Base-by-base conservation (phyloP, 2,329 filamentous ascomycete genomes). In the Colletotrichum sp. region DNA sequence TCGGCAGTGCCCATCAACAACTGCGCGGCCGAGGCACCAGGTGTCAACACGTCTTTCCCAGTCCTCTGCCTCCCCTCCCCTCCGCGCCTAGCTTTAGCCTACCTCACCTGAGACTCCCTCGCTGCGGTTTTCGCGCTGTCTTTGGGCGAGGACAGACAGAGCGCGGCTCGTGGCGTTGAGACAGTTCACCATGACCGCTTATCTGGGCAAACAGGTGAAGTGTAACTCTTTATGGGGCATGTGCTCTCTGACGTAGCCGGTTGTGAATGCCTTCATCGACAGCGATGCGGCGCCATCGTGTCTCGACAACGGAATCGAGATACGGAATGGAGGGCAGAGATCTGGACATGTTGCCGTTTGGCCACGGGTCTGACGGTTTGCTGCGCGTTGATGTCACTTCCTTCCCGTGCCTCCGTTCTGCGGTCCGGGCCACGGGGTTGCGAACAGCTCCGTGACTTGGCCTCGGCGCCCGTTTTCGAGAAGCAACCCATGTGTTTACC, bases 311-410 rank as follows among this genome's bases (percentile, higher is more conserved):
- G 27, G 8, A 48, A 73, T 69, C 70, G 73, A 68, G 73, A 75
- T 75, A 64, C 16, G 25, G 55, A 61, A 27, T 32, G 68, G 70
- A 27, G 36, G 30, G 8, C 27, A 12, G 52, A 36, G 27, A 16
- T 39, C 32, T 11, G 66, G 27, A 28, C 39, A 25, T 63, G 64
- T 57, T 44, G 55, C 27, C 30, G 25, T 48, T 57, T 30, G 36
- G 69, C 44, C 44, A 73, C 57, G 34, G 34, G 22, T 61, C 39
- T n/a, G 27, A 8, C 61, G 52, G 64, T 6, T 59, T 30, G 15
- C 64, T 75, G 73, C 64, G 64, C 39, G 32, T 73, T 73, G 73
- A 75, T 73, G 73, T 75, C 73, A 65, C 57, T 68, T 57, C 73
- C n/a, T 39, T 16, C 73, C 44, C 59, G 70, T 73, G 64, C 64